Base-by-base conservation (phyloP, 140 eudicot species). In the Bidens hawaiensis region DNA sequence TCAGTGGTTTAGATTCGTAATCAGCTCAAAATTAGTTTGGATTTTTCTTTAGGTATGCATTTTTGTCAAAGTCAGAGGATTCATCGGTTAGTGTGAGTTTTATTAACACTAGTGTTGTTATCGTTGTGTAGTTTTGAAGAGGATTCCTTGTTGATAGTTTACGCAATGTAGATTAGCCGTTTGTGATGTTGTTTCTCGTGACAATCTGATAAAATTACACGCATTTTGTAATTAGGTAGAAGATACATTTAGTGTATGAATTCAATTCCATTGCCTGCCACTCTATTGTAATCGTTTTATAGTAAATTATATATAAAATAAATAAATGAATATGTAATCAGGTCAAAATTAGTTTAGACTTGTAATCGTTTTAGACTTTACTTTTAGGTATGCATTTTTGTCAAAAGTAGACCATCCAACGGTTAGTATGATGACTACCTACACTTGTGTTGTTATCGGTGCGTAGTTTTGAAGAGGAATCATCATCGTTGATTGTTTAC, bases 1-100 rank as follows among this genome's bases (percentile, higher is more conserved):
- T 69, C 21, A n/a, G 28, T 47, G n/a, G 30, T 27, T 46, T 69
- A 26, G 60, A 58, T 48, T 23, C 27, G 46, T 17, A 59, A 60
- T 33, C 41, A 1, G 17, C 31, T 25, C 3, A n/a, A 60, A 60
- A 8, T 70, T 54, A 13, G 52, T 57, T 55, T 54, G 10, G 65
- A 26, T 54, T 18, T 13, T 6, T 11, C 38, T 26, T 26, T 53
- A n/a, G 38, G n/a, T 11, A 14, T 26, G 38, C 13, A 0, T 24
- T 26, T 14, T 25, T 25, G 14, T 53, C 4, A 13, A 36, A 0
- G 10, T 36, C 9, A 36, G 43, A 36, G 0, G 43, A 8, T 36
- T 31, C 38, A 31, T 5, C 8, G 8, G 9, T 5, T 7, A 5
- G 38, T 6, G 8, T 31, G 38, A 31, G 8, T 31, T 31, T 2